A percentile compares a stretch with the other conserved stretches of the same genome.
These are phyloP conservation scores for Kurtzmaniella cleridarum DNA, from an alignment of 805 yeast species.

Conservation along the genomic window DNA sequence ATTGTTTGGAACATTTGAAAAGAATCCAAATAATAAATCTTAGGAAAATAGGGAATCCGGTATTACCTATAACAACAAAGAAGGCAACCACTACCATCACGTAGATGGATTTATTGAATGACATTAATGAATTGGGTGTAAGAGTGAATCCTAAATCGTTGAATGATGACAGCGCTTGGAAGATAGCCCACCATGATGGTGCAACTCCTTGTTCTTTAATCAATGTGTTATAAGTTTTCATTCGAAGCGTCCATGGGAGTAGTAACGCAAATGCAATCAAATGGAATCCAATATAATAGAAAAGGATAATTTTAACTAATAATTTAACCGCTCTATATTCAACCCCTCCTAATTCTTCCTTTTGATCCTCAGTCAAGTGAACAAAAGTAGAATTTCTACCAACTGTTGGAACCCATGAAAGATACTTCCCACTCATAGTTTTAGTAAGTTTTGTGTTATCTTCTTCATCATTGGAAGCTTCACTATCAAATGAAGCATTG, in stretches of 20 bases:
- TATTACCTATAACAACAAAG: slow-evolving; percentile 86
- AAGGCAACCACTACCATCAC: slow-evolving; percentile 58
- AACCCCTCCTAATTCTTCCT: slow-evolving; percentile 94
- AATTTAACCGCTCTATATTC: slow-evolving; percentile 88
- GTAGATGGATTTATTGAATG: slow-evolving; percentile 61
- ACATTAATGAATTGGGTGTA: slow-evolving; percentile 73
- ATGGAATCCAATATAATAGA: slow-evolving; percentile 76
- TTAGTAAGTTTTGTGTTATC: slow-evolving; percentile 11
- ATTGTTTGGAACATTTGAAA: slow-evolving; percentile 60
- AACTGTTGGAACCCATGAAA: slow-evolving; percentile 87
- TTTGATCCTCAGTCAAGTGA: slow-evolving; percentile 73
- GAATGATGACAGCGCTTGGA: slow-evolving; percentile 73
- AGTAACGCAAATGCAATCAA: slow-evolving; percentile 47
- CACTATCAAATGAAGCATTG: slow-evolving; percentile 1
- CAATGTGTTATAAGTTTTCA: slow-evolving; percentile 34
- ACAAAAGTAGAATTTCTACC: slow-evolving; percentile 93
- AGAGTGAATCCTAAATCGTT: slow-evolving; percentile 82
- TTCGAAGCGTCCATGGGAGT: slow-evolving; percentile 55
- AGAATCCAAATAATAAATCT: slow-evolving; percentile 79
- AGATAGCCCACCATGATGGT: slow-evolving; percentile 92
- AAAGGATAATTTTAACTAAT: slow-evolving; percentile 56
- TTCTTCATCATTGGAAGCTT: slow-evolving; percentile 11
- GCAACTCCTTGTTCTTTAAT: slow-evolving; percentile 55
- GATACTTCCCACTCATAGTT: slow-evolving; percentile 54
- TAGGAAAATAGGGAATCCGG: slow-evolving; percentile 84